Percentiles rank a stretch among this genome's conserved stretches.
Evolutionary conservation across 306 rosid species (phyloP).

Genomic region (Vicia villosa): DNA sequence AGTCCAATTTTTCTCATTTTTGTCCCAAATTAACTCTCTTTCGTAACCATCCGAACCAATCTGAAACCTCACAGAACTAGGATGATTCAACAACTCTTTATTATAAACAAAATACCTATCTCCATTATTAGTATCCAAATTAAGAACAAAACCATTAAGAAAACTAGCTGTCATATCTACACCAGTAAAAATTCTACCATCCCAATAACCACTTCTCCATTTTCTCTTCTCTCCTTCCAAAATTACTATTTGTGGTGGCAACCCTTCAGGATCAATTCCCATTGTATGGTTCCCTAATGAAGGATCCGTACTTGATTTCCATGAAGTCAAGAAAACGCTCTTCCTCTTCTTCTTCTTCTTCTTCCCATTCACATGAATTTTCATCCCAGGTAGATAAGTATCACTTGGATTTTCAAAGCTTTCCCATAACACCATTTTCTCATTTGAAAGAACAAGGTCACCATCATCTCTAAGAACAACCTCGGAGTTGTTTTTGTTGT

Average conservation of each 20-base stretch:
- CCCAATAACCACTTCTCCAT: constrained; percentile 93
- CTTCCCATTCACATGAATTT: constrained; percentile 41
- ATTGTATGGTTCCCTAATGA: constrained; percentile 56
- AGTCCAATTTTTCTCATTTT: constrained; percentile 45
- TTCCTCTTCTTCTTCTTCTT: no score
- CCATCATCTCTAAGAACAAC: constrained; percentile 51
- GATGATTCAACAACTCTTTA: background rate
- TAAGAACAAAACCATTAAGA: constrained; percentile 54
- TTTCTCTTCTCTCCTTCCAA: constrained; percentile 60
- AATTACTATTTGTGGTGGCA: constrained; percentile 68
- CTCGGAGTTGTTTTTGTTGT: constrained; percentile 1
- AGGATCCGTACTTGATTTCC: constrained; percentile 71
- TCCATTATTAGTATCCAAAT: constrained; percentile 3
- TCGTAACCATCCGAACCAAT: constrained; percentile 64
- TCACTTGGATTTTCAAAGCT: constrained; percentile 70
- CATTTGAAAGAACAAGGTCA: constrained; percentile 47
- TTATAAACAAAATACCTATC: constrained; percentile 42
- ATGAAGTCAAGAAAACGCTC: constrained; percentile 47
- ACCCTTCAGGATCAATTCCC: constrained; percentile 70
- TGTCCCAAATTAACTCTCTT: constrained; percentile 52
- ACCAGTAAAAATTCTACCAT: constrained; percentile 56
- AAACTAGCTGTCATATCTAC: constrained; percentile 45
- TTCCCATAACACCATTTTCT: constrained; percentile 41
- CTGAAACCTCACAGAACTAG: constrained; percentile 52
- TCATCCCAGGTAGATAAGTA: constrained; percentile 73